These are phyloP conservation scores for Russula vinacea DNA, from an alignment of 768 basidiomycete genomes.

Conservation along the genomic window DNA sequence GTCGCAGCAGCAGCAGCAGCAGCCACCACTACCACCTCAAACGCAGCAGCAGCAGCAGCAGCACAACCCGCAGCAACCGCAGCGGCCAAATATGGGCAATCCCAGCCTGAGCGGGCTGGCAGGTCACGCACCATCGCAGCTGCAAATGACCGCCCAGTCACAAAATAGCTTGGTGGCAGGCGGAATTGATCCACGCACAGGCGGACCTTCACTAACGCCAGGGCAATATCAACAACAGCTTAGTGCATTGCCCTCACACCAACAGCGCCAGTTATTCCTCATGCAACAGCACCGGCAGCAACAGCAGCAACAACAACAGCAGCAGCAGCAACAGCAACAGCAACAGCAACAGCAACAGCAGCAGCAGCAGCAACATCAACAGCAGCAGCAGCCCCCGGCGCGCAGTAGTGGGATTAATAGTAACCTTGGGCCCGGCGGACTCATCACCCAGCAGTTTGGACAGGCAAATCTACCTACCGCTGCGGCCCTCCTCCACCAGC, in stretches of 20 bases:
- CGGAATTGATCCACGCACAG: constrained; percentile 28
- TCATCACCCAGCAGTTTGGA: constrained; percentile 22
- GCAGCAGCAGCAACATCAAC: constrained; percentile 38
- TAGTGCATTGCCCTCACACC: constrained; percentile 30
- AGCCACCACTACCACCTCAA: constrained; percentile 34
- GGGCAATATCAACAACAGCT: constrained; percentile 32
- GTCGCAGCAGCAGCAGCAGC: constrained; percentile 20
- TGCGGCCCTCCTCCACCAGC: constrained; percentile 18
- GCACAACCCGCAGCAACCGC: constrained; percentile 33
- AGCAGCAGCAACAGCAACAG: not conserved
- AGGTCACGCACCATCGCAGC: constrained; percentile 17
- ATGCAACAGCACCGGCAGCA: constrained; percentile 33
- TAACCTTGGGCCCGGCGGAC: constrained; percentile 18
- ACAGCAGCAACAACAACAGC: not conserved
- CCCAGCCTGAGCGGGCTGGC: constrained; percentile 15
- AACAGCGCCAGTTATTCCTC: constrained; percentile 48
- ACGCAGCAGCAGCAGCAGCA: constrained; percentile 34
- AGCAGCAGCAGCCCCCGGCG: constrained; percentile 32
- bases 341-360: not conserved
- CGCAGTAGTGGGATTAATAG: constrained; percentile 13
- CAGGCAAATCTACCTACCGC: constrained; percentile 8
- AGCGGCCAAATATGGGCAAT: constrained; percentile 30
- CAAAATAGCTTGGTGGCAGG: constrained; percentile 17
- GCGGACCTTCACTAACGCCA: constrained; percentile 33
- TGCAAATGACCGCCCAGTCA: constrained; percentile 23